phyloP scores from a whole-genome alignment of 1,284 basidiomycete species.

The Ceratorhiza oryzae-sativae region DNA sequence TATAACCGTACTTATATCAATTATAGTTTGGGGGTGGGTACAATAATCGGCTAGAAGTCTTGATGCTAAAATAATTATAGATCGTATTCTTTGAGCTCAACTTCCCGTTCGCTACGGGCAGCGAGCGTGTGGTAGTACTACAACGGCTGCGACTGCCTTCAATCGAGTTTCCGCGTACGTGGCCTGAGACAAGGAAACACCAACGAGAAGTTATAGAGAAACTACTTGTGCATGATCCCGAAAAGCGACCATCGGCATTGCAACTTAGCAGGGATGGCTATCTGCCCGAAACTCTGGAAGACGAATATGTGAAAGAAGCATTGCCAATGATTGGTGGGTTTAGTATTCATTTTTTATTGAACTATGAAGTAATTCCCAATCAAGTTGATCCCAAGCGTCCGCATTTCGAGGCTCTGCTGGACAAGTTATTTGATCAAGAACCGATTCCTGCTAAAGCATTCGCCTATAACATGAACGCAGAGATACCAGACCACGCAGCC shows the following conservation, averaged over 20 bases:
- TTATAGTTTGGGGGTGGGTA: slow-evolving; percentile 33
- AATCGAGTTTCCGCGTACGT: slow-evolving; percentile 77
- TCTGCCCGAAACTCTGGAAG: slow-evolving; percentile 76
- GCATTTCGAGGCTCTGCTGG: slow-evolving; percentile 72
- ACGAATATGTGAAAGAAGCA: slow-evolving; percentile 85
- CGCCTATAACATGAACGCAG: slow-evolving; percentile 79
- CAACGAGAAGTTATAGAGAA: slow-evolving; percentile 80
- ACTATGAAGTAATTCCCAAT: slow-evolving; percentile 5
- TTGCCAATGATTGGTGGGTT: slow-evolving; percentile 74
- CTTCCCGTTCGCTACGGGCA: slow-evolving; percentile 82
- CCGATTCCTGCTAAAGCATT: slow-evolving; percentile 73
- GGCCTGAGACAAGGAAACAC: slow-evolving; percentile 68
- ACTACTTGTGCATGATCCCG: slow-evolving; percentile 85
- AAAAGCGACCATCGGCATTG: slow-evolving; percentile 81
- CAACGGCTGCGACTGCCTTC: slow-evolving; percentile 75
- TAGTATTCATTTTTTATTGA: slow-evolving; percentile 28
- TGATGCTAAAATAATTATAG: slow-evolving; percentile 51
- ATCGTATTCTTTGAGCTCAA: slow-evolving; percentile 99
- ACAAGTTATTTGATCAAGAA: slow-evolving; percentile 73
- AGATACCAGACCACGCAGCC: slow-evolving; percentile 73
- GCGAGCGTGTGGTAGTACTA: slow-evolving; percentile 86
- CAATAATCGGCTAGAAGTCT: neutral
- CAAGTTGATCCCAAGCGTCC: slow-evolving; percentile 75
- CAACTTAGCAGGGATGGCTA: slow-evolving; percentile 84
- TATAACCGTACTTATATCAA: neutral